Evolutionary conservation across 257 asterid species (phyloP).

Genomic region (Solanum clarkiae): DNA sequence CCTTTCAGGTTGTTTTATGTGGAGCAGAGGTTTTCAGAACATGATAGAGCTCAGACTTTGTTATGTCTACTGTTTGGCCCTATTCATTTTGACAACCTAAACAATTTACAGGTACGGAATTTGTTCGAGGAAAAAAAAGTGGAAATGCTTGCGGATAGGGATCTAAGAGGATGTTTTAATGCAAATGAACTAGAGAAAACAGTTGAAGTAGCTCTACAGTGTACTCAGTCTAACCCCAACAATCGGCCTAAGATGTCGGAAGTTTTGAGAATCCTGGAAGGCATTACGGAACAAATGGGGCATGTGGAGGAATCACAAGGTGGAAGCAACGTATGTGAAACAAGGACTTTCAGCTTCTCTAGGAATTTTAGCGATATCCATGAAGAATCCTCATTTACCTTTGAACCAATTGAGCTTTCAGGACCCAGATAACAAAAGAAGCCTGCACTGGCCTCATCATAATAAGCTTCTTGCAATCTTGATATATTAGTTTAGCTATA

Average conservation of each 20-base stretch:
- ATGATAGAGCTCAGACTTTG: neutral
- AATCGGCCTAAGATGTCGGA: constrained; percentile 69
- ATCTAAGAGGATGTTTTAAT: constrained; percentile 44
- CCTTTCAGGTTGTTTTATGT: neutral
- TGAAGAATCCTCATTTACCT: constrained; percentile 60
- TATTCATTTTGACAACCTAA: neutral
- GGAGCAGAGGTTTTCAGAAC: neutral
- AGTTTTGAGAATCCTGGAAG: constrained; percentile 50
- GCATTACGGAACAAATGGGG: constrained; percentile 31
- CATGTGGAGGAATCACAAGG: constrained; percentile 34
- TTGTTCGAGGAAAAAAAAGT: constrained; percentile 46
- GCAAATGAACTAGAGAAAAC: constrained; percentile 47
- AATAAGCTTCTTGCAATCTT: neutral
- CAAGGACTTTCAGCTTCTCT: constrained; percentile 50
- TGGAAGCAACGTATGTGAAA: constrained; percentile 28
- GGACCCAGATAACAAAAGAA: constrained; percentile 51
- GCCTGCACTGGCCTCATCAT: neutral
- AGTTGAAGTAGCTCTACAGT: constrained; percentile 50
- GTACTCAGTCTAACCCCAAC: constrained; percentile 62
- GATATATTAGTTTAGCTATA: neutral
- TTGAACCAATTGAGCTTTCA: constrained; percentile 87
- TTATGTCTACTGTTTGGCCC: neutral
- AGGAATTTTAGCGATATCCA: constrained; percentile 41
- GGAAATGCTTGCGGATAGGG: constrained; percentile 61
- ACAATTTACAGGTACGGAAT: constrained; percentile 40